Evolutionary conservation across 164 flowering plant genomes (phyloP), one percentile per base, ranked within the genome.

Genomic region (Magnolia sinica): DNA sequence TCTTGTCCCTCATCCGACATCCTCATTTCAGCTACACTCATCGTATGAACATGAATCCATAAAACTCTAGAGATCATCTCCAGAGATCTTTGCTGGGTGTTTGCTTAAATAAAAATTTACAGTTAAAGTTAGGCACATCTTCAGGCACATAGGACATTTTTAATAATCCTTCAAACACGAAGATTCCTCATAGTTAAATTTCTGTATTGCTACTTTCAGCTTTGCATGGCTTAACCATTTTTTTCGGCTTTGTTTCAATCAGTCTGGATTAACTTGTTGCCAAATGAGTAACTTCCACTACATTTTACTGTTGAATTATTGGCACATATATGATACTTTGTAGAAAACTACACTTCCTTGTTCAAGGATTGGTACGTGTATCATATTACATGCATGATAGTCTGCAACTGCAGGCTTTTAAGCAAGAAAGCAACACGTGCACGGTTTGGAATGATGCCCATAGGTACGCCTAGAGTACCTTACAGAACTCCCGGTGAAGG

Each of bases 401-500:
- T 52, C 1, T 16, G 4, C 55, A 66, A 61, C 74, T 84, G 79
- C 89, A 92, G 96, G 82, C 76, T 74, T 74, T 22, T 64, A 49
- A 75, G 77, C 72, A 72, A 73, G 73, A 90, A 81, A 79, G 78
- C 90, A 77, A 80, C 84, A 63, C 84, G 87, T 74, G 90, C 85
- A 59, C 87, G 85, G 71, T 52, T 87, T 71, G 9, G 69, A 27
- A 94, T 96, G 99, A 96, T 94, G 98, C 93, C 96, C 45, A 87
- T 90, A 45, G 96, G 96, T 61, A 87, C 91, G n/a, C 98, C 96
- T 64, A 89, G 85, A 84, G 94, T 94, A 58, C 95, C 91, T 2
- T 89, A 87, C 70, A 85, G 88, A 83, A 86, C 82, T 79, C 93
- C 91, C 76, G 90, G 87, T 70, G 99, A 91, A 76, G 91, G 93